Evolutionary conservation across 495 filamentous ascomycete genomes (phyloP).

Genomic region (Penicillium riverlandense): DNA sequence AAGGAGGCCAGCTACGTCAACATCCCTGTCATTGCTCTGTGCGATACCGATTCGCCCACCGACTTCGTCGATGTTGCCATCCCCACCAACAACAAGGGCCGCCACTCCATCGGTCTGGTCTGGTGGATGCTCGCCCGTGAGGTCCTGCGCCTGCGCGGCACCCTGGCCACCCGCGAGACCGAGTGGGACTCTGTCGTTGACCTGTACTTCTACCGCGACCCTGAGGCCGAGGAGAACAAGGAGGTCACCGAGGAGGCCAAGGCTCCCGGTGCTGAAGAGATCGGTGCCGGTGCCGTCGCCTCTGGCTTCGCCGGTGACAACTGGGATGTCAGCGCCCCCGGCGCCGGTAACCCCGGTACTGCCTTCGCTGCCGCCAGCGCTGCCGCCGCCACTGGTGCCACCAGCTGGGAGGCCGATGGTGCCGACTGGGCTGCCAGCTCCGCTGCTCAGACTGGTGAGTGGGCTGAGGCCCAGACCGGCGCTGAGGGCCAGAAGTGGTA

Average conservation of each 20-base stretch:
- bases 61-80: conserved; percentile 99
- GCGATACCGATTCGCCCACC: conserved; percentile 98
- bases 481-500: conserved; percentile 58
- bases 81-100: conserved; percentile 99
- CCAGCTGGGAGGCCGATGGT: conserved; percentile 76
- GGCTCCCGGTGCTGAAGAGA: conserved; percentile 75
- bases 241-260: conserved; percentile 64
- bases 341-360: conserved; percentile 50
- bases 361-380: conserved; percentile 56
- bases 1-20: conserved; percentile 99
- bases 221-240: conserved; percentile 96
- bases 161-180: conserved; percentile 83
- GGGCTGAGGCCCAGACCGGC: conserved; percentile 52
- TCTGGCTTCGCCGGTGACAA: conserved; percentile 64
- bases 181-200: conserved; percentile 99
- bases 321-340: conserved; percentile 50
- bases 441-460: conserved; percentile 53
- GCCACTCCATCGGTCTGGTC: conserved; percentile 93
- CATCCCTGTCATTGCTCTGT: conserved; percentile 98
- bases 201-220: conserved; percentile 99
- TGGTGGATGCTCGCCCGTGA: conserved; percentile 99
- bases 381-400: conserved; percentile 46
- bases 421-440: conserved; percentile 64
- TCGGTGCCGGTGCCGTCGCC: conserved; percentile 70
- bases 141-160: conserved; percentile 96